Conservation (phyloP, 345 rosid species). For the Gynandropsis gynandra region DNA sequence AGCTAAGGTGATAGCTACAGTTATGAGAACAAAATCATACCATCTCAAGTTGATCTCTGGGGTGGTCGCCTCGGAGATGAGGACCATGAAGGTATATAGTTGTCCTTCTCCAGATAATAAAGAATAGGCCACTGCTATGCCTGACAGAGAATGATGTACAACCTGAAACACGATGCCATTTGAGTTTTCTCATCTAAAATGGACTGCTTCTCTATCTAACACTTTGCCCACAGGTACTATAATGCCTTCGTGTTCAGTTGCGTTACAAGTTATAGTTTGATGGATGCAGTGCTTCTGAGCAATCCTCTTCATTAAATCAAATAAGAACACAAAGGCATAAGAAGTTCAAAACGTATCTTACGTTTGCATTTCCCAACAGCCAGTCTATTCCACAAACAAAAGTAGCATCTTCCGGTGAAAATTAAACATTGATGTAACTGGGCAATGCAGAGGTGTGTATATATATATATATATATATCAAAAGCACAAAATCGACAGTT, state of each 20-base stretch:
- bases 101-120: constrained; percentile 87
- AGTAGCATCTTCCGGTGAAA: too few species aligned
- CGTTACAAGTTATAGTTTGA: too few species aligned
- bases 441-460: not conserved
- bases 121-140: constrained; percentile 67
- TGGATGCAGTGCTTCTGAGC: too few species aligned
- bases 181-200: not conserved
- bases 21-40: constrained; percentile 31
- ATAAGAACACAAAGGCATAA: too few species aligned
- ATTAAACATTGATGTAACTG: too few species aligned
- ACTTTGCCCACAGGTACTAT: too few species aligned
- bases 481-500: not conserved
- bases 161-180: constrained; percentile 44
- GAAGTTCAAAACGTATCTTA: too few species aligned
- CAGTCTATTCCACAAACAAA: too few species aligned
- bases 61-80: constrained; percentile 84
- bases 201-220: too few species aligned
- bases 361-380: too few species aligned
- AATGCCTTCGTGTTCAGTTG: too few species aligned
- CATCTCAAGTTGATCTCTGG: constrained; percentile 94
- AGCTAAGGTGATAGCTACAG: not conserved
- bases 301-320: too few species aligned
- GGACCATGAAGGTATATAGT: constrained; percentile 74
- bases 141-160: constrained; percentile 73
- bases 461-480: not conserved